These are phyloP conservation scores for Babesia microti DNA, from an alignment of 169 alveolate genomes.

Conservation along the genomic window DNA sequence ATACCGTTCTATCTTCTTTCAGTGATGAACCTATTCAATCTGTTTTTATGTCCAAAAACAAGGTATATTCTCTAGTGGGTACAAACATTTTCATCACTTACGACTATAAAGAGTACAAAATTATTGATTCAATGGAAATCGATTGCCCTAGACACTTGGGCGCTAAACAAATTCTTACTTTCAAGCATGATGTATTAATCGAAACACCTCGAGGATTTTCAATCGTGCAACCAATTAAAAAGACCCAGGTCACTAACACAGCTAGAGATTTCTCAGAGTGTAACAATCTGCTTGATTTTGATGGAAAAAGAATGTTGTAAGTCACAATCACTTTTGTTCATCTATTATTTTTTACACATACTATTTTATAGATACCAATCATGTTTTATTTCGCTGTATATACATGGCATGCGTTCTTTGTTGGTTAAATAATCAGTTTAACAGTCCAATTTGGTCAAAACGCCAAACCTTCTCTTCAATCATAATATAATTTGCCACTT, in stretches of 20 bases:
- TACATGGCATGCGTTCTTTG: conserved; percentile 7
- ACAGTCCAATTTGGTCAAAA: conserved; percentile 12
- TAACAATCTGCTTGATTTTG: conserved; percentile 27
- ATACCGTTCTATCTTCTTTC: conserved; percentile 35
- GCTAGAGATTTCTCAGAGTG: conserved; percentile 18
- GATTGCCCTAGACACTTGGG: conserved; percentile 14
- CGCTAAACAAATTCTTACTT: conserved; percentile 14
- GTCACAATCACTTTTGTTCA: conserved; percentile 13
- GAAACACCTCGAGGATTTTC: conserved; percentile 17
- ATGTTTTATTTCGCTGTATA: background rate
- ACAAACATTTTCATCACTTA: conserved; percentile 20
- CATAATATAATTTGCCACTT: background rate
- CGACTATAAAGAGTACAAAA: conserved; percentile 20
- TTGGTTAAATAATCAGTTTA: conserved; percentile 14
- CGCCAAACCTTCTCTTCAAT: background rate
- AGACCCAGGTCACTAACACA: conserved; percentile 14
- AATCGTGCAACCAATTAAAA: conserved; percentile 12
- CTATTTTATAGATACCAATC: conserved; percentile 1
- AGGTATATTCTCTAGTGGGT: conserved; percentile 30
- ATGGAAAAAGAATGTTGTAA: conserved; percentile 32
- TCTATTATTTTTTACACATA: conserved; percentile 7
- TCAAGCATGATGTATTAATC: conserved; percentile 12
- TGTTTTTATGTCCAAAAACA: conserved; percentile 15
- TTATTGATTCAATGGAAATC: conserved; percentile 5
- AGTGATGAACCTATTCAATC: conserved; percentile 33